Evolutionary conservation across 345 rosid genomes (phyloP).

Genomic region (Tarenaya hassleriana): DNA sequence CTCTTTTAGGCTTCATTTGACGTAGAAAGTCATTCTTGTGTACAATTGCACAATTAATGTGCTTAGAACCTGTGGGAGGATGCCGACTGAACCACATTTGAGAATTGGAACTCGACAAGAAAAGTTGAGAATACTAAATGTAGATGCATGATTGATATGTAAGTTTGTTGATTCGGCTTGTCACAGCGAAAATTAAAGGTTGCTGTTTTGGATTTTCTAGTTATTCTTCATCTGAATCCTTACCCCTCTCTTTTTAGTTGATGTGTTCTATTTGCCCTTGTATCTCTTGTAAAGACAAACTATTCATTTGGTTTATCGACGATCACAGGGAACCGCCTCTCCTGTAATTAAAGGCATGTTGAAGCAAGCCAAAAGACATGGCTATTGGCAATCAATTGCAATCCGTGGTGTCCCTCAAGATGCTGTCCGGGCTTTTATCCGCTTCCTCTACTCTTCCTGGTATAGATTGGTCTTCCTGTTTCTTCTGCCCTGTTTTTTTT

Average conservation of each 20-base stretch:
- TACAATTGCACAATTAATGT: no score
- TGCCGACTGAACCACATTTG: no score
- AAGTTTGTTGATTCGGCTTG: no score
- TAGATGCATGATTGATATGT: no score
- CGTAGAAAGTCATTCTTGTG: no score
- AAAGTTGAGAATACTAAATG: no score
- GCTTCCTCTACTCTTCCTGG: slow-evolving; percentile 82
- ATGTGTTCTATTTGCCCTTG: not conserved
- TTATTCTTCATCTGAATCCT: not conserved
- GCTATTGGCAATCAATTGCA: slow-evolving; percentile 41
- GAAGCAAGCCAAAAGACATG: slow-evolving; percentile 47
- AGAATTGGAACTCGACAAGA: no score
- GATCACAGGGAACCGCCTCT: slow-evolving; percentile 69
- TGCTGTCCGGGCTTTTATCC: slow-evolving; percentile 64
- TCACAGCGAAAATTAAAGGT: no score
- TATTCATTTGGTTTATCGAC: no score
- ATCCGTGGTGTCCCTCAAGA: slow-evolving; percentile 67
- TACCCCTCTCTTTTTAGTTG: no score
- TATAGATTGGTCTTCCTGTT: slow-evolving; percentile 18
- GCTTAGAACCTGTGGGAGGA: no score
- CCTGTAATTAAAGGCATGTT: slow-evolving; percentile 68
- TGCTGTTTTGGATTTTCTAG: not conserved
- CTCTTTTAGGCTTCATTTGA: not conserved
- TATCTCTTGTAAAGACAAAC: no score
- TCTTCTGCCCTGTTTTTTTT: not conserved